phyloP scores from a whole-genome alignment of 345 rosid genomes.

The Acer negundo region DNA sequence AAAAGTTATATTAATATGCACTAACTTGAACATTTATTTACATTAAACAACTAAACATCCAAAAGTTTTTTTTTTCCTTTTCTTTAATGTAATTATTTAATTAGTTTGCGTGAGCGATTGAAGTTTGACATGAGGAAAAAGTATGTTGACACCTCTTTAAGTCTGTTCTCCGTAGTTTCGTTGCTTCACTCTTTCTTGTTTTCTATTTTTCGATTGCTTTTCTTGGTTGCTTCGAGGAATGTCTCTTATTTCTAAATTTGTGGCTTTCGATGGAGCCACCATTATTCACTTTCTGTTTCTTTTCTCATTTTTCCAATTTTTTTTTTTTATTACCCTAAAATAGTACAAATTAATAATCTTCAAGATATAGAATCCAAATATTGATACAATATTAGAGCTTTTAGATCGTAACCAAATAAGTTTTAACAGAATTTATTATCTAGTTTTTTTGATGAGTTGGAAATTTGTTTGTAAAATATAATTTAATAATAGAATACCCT shows the following conservation, averaged over 20 bases:
- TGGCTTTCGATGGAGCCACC: neutral
- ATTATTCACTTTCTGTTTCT: neutral
- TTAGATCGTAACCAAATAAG: too few relatives aligned
- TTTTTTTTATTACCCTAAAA: neutral
- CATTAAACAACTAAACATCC: too few relatives aligned
- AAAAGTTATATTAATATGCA: too few relatives aligned
- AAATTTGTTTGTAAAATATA: too few relatives aligned
- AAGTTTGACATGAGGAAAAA: slow-evolving; percentile 17
- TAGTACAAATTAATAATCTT: too few relatives aligned
- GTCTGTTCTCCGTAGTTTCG: slow-evolving; percentile 8
- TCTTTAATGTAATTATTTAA: too few relatives aligned
- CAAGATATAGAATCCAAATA: too few relatives aligned
- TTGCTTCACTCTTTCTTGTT: slow-evolving; percentile 21
- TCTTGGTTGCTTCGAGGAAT: neutral
- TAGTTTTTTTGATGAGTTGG: too few relatives aligned
- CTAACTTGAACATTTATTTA: too few relatives aligned
- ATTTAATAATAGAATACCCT: too few relatives aligned
- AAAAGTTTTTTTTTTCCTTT: neutral
- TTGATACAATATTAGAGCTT: too few relatives aligned
- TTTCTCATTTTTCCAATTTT: neutral
- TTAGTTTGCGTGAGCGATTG: slow-evolving; percentile 28
- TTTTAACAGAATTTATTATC: too few relatives aligned
- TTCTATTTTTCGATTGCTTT: slow-evolving; percentile 6
- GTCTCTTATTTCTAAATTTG: neutral
- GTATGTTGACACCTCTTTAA: neutral